These are phyloP conservation scores for Gaultheria prostrata DNA, from an alignment of 148 eudicot species.

Conservation along the genomic window DNA sequence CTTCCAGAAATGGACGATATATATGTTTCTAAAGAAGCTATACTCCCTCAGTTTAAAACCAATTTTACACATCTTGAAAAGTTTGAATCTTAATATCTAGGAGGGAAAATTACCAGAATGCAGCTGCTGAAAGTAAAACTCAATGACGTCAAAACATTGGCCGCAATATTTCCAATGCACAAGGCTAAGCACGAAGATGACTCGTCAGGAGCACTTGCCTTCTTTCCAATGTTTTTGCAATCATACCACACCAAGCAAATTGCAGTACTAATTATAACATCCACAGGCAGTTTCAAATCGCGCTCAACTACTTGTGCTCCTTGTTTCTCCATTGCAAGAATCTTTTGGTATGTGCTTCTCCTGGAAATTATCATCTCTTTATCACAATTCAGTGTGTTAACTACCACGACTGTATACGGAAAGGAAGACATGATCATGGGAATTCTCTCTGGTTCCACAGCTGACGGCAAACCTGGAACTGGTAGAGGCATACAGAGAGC, in stretches of 20 bases:
- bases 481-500: conserved; percentile 25
- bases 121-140: conserved; percentile 84
- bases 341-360: conserved; percentile 85
- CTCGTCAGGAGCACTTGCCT: conserved; percentile 68
- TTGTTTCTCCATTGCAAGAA: conserved; percentile 74
- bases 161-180: conserved; percentile 79
- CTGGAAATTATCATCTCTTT: conserved; percentile 94
- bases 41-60: background rate
- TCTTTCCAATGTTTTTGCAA: conserved; percentile 68
- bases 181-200: conserved; percentile 68
- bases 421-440: conserved; percentile 29
- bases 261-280: conserved; percentile 63
- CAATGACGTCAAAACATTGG: conserved; percentile 78
- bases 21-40: background rate
- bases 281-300: conserved; percentile 74
- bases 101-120: conserved; percentile 61
- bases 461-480: conserved; percentile 22
- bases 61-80: background rate
- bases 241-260: conserved; percentile 90
- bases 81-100: background rate
- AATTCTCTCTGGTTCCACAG: conserved; percentile 31
- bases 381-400: conserved; percentile 72
- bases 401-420: conserved; percentile 52
- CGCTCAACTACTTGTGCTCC: conserved; percentile 88
- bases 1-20: background rate